Conservation (phyloP, 129 eudicot genomes). For the sunflower (Helianthus annuus) region HanXRQr2.0-SUNRISE NC_035439.2:46360425-46360924, state of each 20-base stretch:
- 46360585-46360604: conserved; percentile 62
- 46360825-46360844: too few species aligned
- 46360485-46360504: too few species aligned
- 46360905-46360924: conserved; percentile 21
- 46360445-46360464: too few species aligned
- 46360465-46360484: too few species aligned
- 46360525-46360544: too few species aligned
- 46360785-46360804: conserved; percentile 15
- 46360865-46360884: conserved; percentile 16
- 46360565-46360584: conserved; percentile 45
- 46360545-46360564: conserved; percentile 37
- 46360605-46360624: conserved; percentile 41
- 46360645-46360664: conserved; percentile 29
- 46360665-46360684: conserved; percentile 35
- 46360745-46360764: conserved; percentile 44
- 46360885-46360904: conserved; percentile 28
- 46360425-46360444: not conserved
- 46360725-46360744: conserved; percentile 4
- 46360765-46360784: conserved; percentile 35
- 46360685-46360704: not conserved
- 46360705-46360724: not conserved
- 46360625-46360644: conserved; percentile 32
- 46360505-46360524: too few species aligned
- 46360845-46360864: not conserved
- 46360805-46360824: conserved; percentile 29